Percentiles rank a stretch among this genome's conserved stretches.
phyloP scores from a whole-genome alignment of 2,329 filamentous ascomycete species.

The Aspergillus sp. region DNA sequence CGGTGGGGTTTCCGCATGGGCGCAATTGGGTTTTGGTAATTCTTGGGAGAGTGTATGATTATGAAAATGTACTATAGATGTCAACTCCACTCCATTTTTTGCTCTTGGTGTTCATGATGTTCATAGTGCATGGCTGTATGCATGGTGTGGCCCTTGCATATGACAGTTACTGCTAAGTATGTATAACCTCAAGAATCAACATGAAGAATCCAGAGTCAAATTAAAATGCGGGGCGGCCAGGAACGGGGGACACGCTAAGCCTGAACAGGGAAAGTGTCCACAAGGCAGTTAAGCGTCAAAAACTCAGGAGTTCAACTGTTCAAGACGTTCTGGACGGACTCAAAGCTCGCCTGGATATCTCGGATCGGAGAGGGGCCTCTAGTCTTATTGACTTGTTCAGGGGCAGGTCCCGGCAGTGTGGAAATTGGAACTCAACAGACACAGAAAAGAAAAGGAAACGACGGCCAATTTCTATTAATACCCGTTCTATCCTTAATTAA shows the following conservation, averaged over 20 bases:
- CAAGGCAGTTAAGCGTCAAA: not conserved
- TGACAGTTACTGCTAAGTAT: too few species aligned
- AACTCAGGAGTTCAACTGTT: not conserved
- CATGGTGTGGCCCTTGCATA: too few species aligned
- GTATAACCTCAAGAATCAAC: not conserved
- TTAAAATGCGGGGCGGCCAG: constrained; percentile 2
- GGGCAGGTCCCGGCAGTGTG: too few species aligned
- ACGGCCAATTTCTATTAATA: not conserved
- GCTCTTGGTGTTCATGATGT: too few species aligned
- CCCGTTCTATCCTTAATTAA: not conserved
- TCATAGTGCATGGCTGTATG: too few species aligned
- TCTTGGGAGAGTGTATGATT: too few species aligned
- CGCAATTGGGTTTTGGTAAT: not conserved
- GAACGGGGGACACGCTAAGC: not conserved
- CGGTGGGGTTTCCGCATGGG: not conserved
- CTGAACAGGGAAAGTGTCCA: not conserved
- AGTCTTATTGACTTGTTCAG: too few species aligned
- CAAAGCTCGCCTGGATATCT: too few species aligned
- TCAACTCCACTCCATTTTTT: too few species aligned
- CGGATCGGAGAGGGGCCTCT: too few species aligned
- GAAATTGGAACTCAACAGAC: not conserved
- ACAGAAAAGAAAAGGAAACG: not conserved
- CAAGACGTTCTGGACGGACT: too few species aligned
- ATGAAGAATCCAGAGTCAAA: not conserved
- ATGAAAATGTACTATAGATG: too few species aligned